These are phyloP conservation scores for Dacryopinax primogenitus DNA, from an alignment of 768 basidiomycete genomes.

Conservation along the genomic window DNA sequence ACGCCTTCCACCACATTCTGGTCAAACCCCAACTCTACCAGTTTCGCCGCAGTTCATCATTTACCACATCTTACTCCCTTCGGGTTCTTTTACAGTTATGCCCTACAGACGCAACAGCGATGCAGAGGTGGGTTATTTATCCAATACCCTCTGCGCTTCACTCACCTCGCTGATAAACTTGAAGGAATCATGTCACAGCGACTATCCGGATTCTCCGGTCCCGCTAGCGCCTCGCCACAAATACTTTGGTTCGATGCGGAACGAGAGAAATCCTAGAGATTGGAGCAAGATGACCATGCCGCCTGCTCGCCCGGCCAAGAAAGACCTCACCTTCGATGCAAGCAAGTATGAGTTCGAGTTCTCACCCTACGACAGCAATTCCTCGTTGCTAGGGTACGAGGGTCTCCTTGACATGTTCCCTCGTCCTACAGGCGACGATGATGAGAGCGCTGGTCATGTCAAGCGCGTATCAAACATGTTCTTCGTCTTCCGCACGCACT, in stretches of 20 bases:
- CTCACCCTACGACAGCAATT: background rate
- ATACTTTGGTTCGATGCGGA: background rate
- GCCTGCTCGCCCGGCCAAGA: background rate
- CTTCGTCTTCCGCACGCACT: slow-evolving; percentile 5
- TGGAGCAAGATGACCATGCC: slow-evolving; percentile 2
- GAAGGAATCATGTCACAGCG: background rate
- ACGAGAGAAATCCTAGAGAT: background rate
- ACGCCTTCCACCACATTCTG: too few relatives aligned
- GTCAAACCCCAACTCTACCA: too few relatives aligned
- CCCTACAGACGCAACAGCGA: background rate
- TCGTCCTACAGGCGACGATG: background rate
- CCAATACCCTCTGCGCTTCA: background rate
- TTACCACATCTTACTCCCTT: too few relatives aligned
- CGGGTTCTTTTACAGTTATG: background rate
- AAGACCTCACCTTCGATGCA: background rate
- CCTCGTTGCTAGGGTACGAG: background rate
- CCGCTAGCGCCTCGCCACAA: background rate
- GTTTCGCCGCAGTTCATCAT: too few relatives aligned
- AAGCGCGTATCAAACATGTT: slow-evolving; percentile 6
- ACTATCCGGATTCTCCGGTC: background rate
- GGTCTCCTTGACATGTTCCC: background rate
- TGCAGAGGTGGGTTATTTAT: background rate
- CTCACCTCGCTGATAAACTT: background rate
- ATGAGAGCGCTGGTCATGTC: background rate
- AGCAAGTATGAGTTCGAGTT: slow-evolving; percentile 3